Conservation (phyloP, 2,329 filamentous ascomycete species). For the Arthrobotrys sphaeroides region DNA sequence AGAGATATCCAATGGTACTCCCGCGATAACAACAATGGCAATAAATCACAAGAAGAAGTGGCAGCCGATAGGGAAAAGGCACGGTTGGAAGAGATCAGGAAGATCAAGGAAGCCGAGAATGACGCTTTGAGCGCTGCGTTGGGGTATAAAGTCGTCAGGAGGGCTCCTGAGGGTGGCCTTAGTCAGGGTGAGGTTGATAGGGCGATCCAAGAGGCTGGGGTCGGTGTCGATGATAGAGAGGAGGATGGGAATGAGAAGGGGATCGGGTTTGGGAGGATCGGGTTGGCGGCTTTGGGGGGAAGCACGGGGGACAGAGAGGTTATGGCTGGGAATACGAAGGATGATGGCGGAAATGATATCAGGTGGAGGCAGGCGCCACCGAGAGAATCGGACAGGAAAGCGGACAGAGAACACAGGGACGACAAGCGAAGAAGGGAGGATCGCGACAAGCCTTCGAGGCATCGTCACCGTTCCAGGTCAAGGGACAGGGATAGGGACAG, state of each 20-base stretch:
- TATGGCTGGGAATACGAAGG: constrained; percentile 58
- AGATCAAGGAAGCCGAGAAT: constrained; percentile 77
- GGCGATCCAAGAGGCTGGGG: constrained; percentile 65
- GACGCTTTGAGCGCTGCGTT: constrained; percentile 86
- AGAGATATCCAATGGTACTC: constrained; percentile 75
- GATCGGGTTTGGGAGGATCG: constrained; percentile 58
- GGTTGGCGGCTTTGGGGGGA: constrained; percentile 59
- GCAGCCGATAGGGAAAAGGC: constrained; percentile 48
- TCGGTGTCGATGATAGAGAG: constrained; percentile 51
- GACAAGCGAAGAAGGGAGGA: constrained; percentile 59
- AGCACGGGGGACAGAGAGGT: constrained; percentile 56
- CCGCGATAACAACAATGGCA: constrained; percentile 62
- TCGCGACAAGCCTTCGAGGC: constrained; percentile 57
- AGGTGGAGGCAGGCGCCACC: constrained; percentile 56
- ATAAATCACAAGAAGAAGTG: constrained; percentile 31
- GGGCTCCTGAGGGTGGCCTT: constrained; percentile 66
- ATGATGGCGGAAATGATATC: constrained; percentile 53
- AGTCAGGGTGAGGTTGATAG: constrained; percentile 69
- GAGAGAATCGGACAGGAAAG: constrained; percentile 57
- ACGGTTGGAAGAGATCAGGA: constrained; percentile 55
- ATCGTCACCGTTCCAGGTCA: constrained; percentile 57
- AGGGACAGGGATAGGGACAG: constrained; percentile 42
- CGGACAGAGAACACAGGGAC: constrained; percentile 59
- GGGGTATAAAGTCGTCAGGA: constrained; percentile 76
- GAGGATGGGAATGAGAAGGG: constrained; percentile 58